Evolutionary conservation across 306 rosid species (phyloP), one percentile per base, ranked within the genome.

Genomic region (Ziziphus jujuba): DNA sequence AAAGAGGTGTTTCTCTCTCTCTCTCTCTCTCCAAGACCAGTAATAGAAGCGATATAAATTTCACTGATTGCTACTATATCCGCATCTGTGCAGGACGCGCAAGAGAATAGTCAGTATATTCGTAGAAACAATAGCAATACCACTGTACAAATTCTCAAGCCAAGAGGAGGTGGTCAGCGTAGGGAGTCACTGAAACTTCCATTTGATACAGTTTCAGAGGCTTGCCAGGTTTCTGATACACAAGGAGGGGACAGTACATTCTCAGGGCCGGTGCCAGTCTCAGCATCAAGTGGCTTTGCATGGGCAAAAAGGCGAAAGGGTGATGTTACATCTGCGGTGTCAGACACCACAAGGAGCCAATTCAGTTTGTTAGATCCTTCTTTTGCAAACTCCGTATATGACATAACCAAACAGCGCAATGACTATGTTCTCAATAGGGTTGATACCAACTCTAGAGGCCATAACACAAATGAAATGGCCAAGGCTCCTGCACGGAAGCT

Each of bases 331-430:
- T 95, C 99, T 15, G 77, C 86, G 12, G 52, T 95, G 62, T 95
- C 99, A 54, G 96, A 88, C 64, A 90, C 97, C 13, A 84, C 91
- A 44, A 87, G 71, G 74, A 93, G 98, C 81, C 92, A 86, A 71
- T 81, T 89, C 58, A 92, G 96, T 81, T 91, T 91, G 13, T 22
- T 95, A 17, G 99, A 95, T 76, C 80, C 97, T 22, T 40, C 81
- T 12, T 95, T 88, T 72, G 99, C 97, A 24, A 87, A 72, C 65
- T 78, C 76, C 31, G 76, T 89, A 20, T 81, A 81, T 52, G 80
- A 85, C 49, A 34, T 75, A 15, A 25, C 81, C 16, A 87, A 45
- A 49, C 79, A 63, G 66, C 78, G 57, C 69, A 77, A 47, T 63
- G 63, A 36, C 33, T 56, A 79, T 17, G 73, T 75, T 63, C 70